phyloP scores from a whole-genome alignment of 2,329 filamentous ascomycete genomes.

The Fusarium equiseti region DNA sequence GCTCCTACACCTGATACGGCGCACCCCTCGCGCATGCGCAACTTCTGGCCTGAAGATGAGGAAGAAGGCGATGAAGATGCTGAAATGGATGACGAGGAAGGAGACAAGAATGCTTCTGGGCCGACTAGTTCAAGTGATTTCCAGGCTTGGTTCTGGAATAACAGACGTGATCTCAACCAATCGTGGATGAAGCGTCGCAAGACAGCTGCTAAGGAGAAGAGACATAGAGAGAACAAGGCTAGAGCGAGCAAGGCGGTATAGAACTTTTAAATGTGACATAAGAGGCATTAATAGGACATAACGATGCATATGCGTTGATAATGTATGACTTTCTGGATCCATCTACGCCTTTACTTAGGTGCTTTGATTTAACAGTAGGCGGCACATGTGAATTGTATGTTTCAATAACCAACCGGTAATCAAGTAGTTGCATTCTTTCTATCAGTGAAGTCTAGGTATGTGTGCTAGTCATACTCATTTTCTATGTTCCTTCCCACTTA shows the following conservation, averaged over 20 bases:
- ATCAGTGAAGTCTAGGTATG: conserved; percentile 15
- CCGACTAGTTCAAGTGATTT: conserved; percentile 62
- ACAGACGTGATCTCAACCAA: conserved; percentile 72
- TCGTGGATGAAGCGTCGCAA: conserved; percentile 76
- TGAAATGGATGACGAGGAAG: conserved; percentile 49
- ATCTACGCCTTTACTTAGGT: neutral
- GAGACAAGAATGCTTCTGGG: conserved; percentile 40
- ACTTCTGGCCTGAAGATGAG: conserved; percentile 64
- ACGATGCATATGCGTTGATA: conserved; percentile 3
- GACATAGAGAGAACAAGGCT: conserved; percentile 73
- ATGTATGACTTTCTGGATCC: neutral
- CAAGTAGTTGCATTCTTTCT: conserved; percentile 1
- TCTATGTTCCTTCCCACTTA: neutral
- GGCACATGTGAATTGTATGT: neutral
- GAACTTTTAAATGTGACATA: conserved; percentile 38
- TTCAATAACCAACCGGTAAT: neutral
- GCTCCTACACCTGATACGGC: conserved; percentile 96
- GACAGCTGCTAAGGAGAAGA: conserved; percentile 73
- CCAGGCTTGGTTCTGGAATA: conserved; percentile 76
- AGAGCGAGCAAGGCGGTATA: conserved; percentile 59
- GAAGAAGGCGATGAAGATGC: conserved; percentile 51
- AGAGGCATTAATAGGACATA: conserved; percentile 18
- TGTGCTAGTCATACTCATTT: neutral
- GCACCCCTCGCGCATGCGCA: conserved; percentile 74
- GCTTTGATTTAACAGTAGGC: neutral